These are phyloP conservation scores for Vigna hirtella DNA, from an alignment of 306 rosid genomes.

Conservation along the genomic window DNA sequence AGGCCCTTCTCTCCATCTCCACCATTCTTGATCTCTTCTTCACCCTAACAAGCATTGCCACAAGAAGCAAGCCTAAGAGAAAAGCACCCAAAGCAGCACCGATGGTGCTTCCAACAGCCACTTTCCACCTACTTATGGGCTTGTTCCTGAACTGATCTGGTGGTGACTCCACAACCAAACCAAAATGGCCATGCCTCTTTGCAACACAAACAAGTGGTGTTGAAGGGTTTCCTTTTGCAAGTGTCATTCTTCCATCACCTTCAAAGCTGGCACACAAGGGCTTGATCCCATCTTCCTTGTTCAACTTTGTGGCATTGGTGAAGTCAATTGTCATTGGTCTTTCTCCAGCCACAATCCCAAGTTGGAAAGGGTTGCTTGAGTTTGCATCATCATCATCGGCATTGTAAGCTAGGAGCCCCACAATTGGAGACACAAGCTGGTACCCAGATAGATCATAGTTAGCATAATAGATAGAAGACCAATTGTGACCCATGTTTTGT, in stretches of 20 bases:
- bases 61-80: constrained; percentile 79
- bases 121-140: constrained; percentile 79
- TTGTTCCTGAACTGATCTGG: constrained; percentile 51
- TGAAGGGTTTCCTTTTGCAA: constrained; percentile 63
- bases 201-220: constrained; percentile 68
- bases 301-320: constrained; percentile 54
- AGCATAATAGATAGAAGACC: constrained; percentile 75
- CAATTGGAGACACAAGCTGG: constrained; percentile 78
- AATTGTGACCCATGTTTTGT: constrained; percentile 75
- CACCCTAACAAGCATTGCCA: constrained; percentile 92
- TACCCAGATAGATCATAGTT: constrained; percentile 77
- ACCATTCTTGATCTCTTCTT: constrained; percentile 90
- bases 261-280: constrained; percentile 87
- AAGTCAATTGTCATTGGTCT: constrained; percentile 79
- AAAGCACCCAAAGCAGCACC: constrained; percentile 88
- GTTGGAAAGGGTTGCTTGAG: constrained; percentile 76
- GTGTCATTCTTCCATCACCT: constrained; percentile 72
- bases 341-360: constrained; percentile 69
- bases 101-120: constrained; percentile 78
- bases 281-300: constrained; percentile 42
- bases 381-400: constrained; percentile 65
- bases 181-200: constrained; percentile 86
- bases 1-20: constrained; percentile 87
- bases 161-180: constrained; percentile 68
- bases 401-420: constrained; percentile 84